Base-by-base conservation (phyloP, 2,329 filamentous ascomycete genomes). In the Emericellopsis cladophorae region DNA sequence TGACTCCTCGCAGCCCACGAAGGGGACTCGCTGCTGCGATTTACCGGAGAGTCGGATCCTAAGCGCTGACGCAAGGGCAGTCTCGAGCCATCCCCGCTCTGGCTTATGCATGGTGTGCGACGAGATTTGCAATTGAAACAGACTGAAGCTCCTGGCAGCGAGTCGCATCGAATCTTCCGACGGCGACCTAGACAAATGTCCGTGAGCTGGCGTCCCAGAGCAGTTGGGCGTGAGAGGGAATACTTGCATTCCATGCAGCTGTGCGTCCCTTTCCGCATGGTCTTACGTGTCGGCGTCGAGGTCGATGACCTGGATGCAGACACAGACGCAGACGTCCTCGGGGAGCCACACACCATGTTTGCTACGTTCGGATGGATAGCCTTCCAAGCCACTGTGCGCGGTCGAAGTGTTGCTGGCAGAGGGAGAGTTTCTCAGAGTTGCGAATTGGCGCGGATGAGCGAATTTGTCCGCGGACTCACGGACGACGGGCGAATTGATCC, bases 91-190 rank as follows among this genome's bases (percentile, higher is more conserved):
- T 42, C 36, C 21, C 39, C 37, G 9, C 42, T 41, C 18, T 49
- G 48, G 23, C 41, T 41, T 18, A 46, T 42, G 40, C 48, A 50
- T 21, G 23, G 36, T 8, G 40, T 40, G 16, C 42, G 22, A 14
- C 46, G 44, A 32, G 33, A 24, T 11, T 33, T 38, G 50, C 66
- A 69, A 44, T 62, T 55, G 7, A 57, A 57, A 47, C 65, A 70
- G n/a, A 61, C 53, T 21, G 57, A 51, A 40, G 60, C 60, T 34
- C 61, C 61, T 8, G 57, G 44, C 21, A 56, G 45, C 42, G 55
- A 67, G 35, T 60, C 60, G 48, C 66, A 69, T 36, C 65, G 58
- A 24, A 66, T 66, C 49, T 69, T 70, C 35, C 66, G 60, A 14
- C 65, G 59, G 37, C 66, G 61, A 42, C 66, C 66, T 69, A 21